phyloP scores from a whole-genome alignment of 148 eudicot genomes.

The Limonium bicolor region DNA sequence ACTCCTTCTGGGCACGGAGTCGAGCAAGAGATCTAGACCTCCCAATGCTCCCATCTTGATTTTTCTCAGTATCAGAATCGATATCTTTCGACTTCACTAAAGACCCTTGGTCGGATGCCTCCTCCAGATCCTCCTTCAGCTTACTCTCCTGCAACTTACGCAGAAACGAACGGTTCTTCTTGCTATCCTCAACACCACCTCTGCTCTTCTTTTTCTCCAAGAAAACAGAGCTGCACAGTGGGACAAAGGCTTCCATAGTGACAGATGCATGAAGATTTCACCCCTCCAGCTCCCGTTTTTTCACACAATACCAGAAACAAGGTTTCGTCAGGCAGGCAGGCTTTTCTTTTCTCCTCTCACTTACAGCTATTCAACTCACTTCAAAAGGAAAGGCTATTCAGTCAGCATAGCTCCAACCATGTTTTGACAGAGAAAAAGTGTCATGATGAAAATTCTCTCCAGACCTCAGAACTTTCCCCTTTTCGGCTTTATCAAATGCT shows the following conservation, averaged over 20 bases:
- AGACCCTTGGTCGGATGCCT: conserved; percentile 95
- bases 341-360: too few species aligned
- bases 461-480: too few species aligned
- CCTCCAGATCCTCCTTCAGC: conserved; percentile 88
- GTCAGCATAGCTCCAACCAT: too few species aligned
- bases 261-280: conserved; percentile 98
- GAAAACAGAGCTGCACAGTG: conserved; percentile 61
- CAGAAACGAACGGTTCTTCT: conserved; percentile 38
- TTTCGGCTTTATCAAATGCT: too few species aligned
- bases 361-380: too few species aligned
- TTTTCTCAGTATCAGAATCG: conserved; percentile 28
- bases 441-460: too few species aligned
- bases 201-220: conserved; percentile 66
- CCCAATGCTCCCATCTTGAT: conserved; percentile 56
- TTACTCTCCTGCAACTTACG: conserved; percentile 61
- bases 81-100: conserved; percentile 50
- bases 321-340: too few species aligned
- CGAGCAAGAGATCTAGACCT: conserved; percentile 76
- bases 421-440: too few species aligned
- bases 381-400: too few species aligned
- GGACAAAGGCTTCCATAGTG: conserved; percentile 93
- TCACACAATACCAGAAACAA: too few species aligned
- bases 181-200: conserved; percentile 36
- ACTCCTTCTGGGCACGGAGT: conserved; percentile 63
- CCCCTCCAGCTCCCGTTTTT: too few species aligned